A percentile compares a stretch with the other conserved stretches of the same genome.
Conservation (phyloP, 1,284 basidiomycete species). For the Moesziomyces sp. region DNA sequence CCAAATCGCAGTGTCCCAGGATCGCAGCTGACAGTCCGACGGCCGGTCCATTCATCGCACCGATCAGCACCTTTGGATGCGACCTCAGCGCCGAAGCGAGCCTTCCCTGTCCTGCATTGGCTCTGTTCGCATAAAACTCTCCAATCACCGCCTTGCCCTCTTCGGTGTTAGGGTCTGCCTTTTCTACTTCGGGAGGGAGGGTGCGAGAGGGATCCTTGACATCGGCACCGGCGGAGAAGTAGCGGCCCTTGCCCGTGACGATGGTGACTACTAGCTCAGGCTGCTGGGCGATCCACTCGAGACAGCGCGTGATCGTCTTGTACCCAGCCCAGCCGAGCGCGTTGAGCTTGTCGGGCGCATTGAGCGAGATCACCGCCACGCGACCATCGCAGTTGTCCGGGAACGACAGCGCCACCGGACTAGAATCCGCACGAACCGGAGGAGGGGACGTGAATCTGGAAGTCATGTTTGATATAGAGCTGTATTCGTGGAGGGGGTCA, state of each 20-base stretch:
- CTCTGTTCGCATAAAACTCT: conserved; percentile 23
- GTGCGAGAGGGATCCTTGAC: conserved; percentile 46
- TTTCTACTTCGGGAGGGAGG: conserved; percentile 13
- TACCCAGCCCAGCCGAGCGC: conserved; percentile 37
- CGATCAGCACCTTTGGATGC: conserved; percentile 51
- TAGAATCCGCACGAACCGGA: conserved; percentile 19
- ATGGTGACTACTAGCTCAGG: conserved; percentile 45
- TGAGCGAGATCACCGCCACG: conserved; percentile 47
- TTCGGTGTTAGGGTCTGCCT: conserved; percentile 14
- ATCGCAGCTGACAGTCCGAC: conserved; percentile 51
- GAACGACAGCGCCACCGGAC: conserved; percentile 45
- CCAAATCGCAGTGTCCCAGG: conserved; percentile 49
- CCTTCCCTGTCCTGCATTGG: conserved; percentile 24
- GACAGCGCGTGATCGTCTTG: conserved; percentile 27
- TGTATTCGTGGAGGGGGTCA: neutral
- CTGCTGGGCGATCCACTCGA: conserved; percentile 50
- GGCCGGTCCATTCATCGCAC: conserved; percentile 53
- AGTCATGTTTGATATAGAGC: conserved; percentile 8
- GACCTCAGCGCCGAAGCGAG: conserved; percentile 27
- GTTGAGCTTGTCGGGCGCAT: conserved; percentile 44
- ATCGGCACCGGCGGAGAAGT: conserved; percentile 54
- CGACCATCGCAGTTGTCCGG: conserved; percentile 40
- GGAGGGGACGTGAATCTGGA: conserved; percentile 19
- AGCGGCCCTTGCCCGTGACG: conserved; percentile 51
- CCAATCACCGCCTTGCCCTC: conserved; percentile 17